A percentile compares a stretch with the other conserved stretches of the same genome.
These are phyloP conservation scores for Colletotrichum sp. DNA, from an alignment of 2,329 filamentous ascomycete species.

Conservation along the genomic window DNA sequence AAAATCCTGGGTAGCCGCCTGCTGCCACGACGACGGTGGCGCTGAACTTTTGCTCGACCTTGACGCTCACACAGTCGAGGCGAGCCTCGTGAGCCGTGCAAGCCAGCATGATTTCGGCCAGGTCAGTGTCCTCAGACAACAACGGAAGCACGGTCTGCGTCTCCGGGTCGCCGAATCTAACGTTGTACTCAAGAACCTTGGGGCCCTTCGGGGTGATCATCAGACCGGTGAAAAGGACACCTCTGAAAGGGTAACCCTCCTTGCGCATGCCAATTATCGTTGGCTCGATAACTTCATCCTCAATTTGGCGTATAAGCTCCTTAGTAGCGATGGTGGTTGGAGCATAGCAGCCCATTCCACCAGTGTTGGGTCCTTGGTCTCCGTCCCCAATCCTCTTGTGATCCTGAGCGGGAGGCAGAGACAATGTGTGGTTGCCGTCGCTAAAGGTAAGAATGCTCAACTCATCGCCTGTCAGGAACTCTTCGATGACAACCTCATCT, in stretches of 20 bases:
- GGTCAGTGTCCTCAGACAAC: conserved; percentile 75
- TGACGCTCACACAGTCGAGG: conserved; percentile 69
- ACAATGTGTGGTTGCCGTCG: conserved; percentile 68
- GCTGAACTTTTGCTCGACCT: conserved; percentile 68
- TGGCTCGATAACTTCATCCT: conserved; percentile 64
- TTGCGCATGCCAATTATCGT: conserved; percentile 69
- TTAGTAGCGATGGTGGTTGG: conserved; percentile 60
- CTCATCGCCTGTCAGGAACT: conserved; percentile 73
- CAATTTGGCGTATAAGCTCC: conserved; percentile 60
- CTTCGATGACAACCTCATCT: conserved; percentile 74
- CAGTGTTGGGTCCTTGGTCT: conserved; percentile 74
- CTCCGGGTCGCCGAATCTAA: conserved; percentile 87
- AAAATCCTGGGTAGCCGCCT: conserved; percentile 81
- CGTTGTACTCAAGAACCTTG: conserved; percentile 87
- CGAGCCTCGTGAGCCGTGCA: conserved; percentile 67
- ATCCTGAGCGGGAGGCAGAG: conserved; percentile 74
- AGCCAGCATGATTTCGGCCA: conserved; percentile 83
- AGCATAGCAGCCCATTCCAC: conserved; percentile 79
- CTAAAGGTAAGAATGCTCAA: conserved; percentile 71
- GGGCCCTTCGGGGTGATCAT: conserved; percentile 82
- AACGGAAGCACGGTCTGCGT: conserved; percentile 82
- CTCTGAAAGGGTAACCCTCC: conserved; percentile 73
- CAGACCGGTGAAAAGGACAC: conserved; percentile 79
- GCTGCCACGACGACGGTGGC: conserved; percentile 87
- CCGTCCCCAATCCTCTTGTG: conserved; percentile 75